These are phyloP conservation scores for Capsicum pubescens DNA, from an alignment of 257 asterid species.

Conservation along the genomic window DNA sequence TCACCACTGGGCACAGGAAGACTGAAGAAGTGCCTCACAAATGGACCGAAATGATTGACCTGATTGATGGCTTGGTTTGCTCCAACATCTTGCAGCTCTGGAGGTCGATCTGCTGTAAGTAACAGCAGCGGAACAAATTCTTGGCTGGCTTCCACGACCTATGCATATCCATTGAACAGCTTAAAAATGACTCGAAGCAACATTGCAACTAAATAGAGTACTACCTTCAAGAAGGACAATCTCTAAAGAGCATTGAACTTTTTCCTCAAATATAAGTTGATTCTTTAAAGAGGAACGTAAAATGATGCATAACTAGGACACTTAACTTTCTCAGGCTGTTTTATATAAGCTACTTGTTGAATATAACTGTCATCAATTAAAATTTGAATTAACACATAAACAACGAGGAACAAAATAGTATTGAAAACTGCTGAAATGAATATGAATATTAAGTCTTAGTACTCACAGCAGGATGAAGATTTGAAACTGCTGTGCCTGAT, in stretches of 20 bases:
- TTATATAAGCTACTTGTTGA: background rate
- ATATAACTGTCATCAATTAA: background rate
- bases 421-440: background rate
- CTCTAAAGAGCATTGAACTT: background rate
- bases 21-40: constrained; percentile 71
- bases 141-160: constrained; percentile 99
- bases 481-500: constrained; percentile 97
- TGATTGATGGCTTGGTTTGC: constrained; percentile 99
- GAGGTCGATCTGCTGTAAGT: constrained; percentile 98
- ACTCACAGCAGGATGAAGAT: constrained; percentile 98
- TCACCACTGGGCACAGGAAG: constrained; percentile 87
- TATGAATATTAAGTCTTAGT: constrained; percentile 12
- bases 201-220: background rate
- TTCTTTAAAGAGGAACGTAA: background rate
- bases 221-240: background rate
- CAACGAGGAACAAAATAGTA: background rate
- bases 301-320: background rate
- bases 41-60: constrained; percentile 88
- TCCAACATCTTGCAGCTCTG: constrained; percentile 90
- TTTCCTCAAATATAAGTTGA: constrained; percentile 10
- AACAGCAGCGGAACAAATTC: constrained; percentile 82
- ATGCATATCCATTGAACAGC: constrained; percentile 30
- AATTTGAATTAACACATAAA: constrained; percentile 5
- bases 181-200: constrained; percentile 3
- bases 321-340: constrained; percentile 12